These are phyloP conservation scores for Kurtzmaniella cleridarum DNA, from an alignment of 805 yeast species.

Conservation along the genomic window DNA sequence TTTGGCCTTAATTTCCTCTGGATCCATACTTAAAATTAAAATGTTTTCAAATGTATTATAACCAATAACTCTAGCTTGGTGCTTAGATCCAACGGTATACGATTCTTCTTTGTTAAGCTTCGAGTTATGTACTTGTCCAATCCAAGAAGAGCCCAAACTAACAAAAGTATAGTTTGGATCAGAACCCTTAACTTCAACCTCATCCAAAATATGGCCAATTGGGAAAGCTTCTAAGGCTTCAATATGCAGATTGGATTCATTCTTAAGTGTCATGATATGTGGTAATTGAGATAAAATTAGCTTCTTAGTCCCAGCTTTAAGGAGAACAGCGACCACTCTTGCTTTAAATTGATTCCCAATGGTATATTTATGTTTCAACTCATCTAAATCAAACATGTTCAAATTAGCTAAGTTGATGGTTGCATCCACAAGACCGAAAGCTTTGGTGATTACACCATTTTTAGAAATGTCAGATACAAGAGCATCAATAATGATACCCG, in stretches of 20 bases:
- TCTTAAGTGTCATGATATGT: conserved; percentile 38
- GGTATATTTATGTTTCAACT: conserved; percentile 57
- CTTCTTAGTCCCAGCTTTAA: conserved; percentile 47
- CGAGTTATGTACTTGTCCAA: conserved; percentile 78
- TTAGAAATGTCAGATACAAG: conserved; percentile 52
- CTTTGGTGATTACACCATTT: conserved; percentile 67
- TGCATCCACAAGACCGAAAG: conserved; percentile 70
- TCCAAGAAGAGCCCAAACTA: conserved; percentile 46
- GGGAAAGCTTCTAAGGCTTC: conserved; percentile 60
- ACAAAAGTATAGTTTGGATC: conserved; percentile 55
- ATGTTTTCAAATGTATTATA: conserved; percentile 61
- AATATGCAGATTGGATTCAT: conserved; percentile 8
- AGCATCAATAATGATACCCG: conserved; percentile 81
- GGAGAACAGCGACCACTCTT: conserved; percentile 59
- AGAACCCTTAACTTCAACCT: conserved; percentile 54
- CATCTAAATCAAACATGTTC: conserved; percentile 40
- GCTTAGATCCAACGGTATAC: conserved; percentile 60
- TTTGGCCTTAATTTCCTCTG: conserved; percentile 55
- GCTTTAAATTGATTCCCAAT: conserved; percentile 64
- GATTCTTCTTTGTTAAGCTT: conserved; percentile 49
- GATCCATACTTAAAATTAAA: conserved; percentile 64
- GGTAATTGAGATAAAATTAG: conserved; percentile 61
- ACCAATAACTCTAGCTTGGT: conserved; percentile 73
- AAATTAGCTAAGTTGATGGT: conserved; percentile 66
- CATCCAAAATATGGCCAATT: conserved; percentile 63